Evolutionary conservation across 2,329 filamentous ascomycete genomes (phyloP), one percentile per base, ranked within the genome.

Genomic region (Cladosporium colombiae): DNA sequence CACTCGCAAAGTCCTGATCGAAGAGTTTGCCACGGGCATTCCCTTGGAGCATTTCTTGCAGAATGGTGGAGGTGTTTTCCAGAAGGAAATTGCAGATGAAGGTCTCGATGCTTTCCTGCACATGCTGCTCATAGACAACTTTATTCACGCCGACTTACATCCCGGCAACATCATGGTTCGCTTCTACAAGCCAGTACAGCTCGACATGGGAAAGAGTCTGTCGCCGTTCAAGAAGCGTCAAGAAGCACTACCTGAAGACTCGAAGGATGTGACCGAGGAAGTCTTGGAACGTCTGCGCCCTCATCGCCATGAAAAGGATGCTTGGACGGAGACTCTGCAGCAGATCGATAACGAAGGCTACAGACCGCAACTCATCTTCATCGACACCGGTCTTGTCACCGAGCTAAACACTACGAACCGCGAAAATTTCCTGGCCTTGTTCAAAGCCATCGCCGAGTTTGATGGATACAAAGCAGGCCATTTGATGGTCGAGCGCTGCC

Each of bases 161-260:
- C 95, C 95, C 0, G 95, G 95, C 29, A 99, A 99, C 77, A 98
- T 99, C 79, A 98, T 99, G 93, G 94, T 99, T 56, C 92, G 96
- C 69, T 99, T 99, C 81, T 97, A 98, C 79, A 89, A 94, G 73
- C 88, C 93, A 0, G 87, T 88, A 16, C 85, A 89, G 68, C 86
- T 94, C 0, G 86, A 90, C 58, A 81, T 96, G 0, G 65, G 70
- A 33, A 66, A 71, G 13, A 66, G 69, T 40, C 58, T 70, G 50
- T 55, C 65, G 0, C 55, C 62, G 16, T 65, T 73, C 31, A 68
- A 57, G 8, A 65, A 71, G 53, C 69, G 66, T 14, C 62, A 68
- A 27, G 77, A 78, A 55, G 66, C 72, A 29, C 72, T 75, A 27
- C 71, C 74, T 23, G 74, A 84, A 46, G 81, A 85, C 10, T 84